Percentiles rank a stretch among this genome's conserved stretches.
Conservation (phyloP, 1,284 basidiomycete genomes). For the Irpex sp. region DNA sequence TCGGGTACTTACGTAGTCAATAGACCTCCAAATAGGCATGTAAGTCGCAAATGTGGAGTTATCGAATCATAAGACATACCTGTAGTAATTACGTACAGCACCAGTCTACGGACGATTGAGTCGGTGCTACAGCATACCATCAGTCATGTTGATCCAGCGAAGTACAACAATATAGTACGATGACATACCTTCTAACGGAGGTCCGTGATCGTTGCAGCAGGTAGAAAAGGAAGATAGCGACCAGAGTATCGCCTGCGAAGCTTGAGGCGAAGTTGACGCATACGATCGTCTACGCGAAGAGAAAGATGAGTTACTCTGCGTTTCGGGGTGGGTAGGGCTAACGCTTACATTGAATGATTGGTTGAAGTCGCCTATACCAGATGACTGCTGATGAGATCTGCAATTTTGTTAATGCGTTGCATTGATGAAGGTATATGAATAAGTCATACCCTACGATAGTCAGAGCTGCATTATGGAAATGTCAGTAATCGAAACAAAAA, state of each 20-base stretch:
- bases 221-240: slow-evolving; percentile 3
- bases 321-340: neutral
- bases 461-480: neutral
- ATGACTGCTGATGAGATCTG: neutral
- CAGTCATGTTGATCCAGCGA: too few relatives aligned
- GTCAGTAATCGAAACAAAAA: neutral
- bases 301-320: neutral
- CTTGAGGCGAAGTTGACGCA: neutral
- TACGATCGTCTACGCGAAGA: neutral
- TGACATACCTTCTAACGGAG: neutral
- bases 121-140: neutral
- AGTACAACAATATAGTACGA: neutral
- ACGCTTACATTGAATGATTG: neutral
- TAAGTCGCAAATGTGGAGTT: neutral
- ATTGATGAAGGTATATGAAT: neutral
- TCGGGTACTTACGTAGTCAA: neutral
- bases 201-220: neutral
- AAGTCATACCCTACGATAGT: neutral
- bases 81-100: slow-evolving; percentile 4
- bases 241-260: slow-evolving; percentile 1
- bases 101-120: neutral
- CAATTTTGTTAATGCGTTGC: neutral
- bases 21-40: neutral
- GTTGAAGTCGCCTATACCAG: neutral
- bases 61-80: neutral